Conservation (phyloP, 495 filamentous ascomycete genomes). For the Cladorrhinum samala region DNA sequence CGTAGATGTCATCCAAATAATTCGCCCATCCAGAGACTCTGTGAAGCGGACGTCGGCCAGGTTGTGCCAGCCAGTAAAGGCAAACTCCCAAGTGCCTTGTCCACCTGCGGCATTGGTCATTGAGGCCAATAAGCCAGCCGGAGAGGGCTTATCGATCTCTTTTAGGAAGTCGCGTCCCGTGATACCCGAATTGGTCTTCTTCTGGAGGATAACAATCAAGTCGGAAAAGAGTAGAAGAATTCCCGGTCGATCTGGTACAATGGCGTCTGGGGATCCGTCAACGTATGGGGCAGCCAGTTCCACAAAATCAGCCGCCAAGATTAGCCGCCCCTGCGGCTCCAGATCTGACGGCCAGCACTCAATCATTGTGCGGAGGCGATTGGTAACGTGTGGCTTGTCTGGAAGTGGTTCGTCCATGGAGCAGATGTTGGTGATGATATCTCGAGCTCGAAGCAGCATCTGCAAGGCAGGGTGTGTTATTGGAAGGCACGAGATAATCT, state of each 20-base stretch:
- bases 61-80: constrained; percentile 64
- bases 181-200: constrained; percentile 50
- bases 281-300: constrained; percentile 71
- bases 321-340: constrained; percentile 69
- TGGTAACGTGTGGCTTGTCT: constrained; percentile 63
- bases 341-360: constrained; percentile 72
- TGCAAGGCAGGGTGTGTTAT: constrained; percentile 75
- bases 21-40: constrained; percentile 65
- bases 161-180: constrained; percentile 74
- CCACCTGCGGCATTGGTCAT: constrained; percentile 51
- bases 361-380: constrained; percentile 66
- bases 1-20: constrained; percentile 64
- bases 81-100: constrained; percentile 54
- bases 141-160: constrained; percentile 71
- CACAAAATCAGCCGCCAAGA: constrained; percentile 75
- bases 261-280: constrained; percentile 5
- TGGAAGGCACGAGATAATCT: constrained; percentile 78
- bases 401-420: constrained; percentile 67
- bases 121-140: constrained; percentile 49
- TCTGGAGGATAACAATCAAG: constrained; percentile 68
- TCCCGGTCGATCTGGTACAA: constrained; percentile 44
- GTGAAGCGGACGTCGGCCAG: constrained; percentile 68
- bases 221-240: constrained; percentile 84
- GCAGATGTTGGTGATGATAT: constrained; percentile 92
- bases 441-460: constrained; percentile 73